A percentile compares a stretch with the other conserved stretches of the same genome.
These are phyloP conservation scores for Petunia secreta DNA, from an alignment of 257 asterid genomes.

Conservation along the genomic window DNA sequence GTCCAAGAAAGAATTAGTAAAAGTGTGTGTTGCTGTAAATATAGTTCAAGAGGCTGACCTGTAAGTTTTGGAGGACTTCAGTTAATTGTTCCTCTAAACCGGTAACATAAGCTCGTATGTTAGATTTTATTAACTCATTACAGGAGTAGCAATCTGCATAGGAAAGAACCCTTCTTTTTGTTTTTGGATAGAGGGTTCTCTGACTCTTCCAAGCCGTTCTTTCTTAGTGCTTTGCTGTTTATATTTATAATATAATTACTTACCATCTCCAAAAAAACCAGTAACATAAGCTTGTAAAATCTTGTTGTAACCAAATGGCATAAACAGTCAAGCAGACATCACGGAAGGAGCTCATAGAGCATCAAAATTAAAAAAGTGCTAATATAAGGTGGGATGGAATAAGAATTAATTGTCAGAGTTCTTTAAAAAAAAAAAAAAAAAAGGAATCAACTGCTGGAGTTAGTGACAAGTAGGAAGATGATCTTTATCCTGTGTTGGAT, in stretches of 20 bases:
- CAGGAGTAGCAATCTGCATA: too few relatives aligned
- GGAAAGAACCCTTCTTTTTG: too few relatives aligned
- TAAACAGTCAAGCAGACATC: not conserved
- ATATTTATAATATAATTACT: too few relatives aligned
- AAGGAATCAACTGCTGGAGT: too few relatives aligned
- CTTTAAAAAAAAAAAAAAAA: too few relatives aligned
- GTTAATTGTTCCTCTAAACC: not conserved
- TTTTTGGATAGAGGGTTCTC: too few relatives aligned
- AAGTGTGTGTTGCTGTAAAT: not conserved
- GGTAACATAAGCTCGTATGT: not conserved
- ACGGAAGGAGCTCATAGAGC: not conserved
- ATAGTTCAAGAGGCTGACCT: slow-evolving; percentile 11
- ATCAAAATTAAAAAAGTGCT: not conserved
- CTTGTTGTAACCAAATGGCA: not conserved
- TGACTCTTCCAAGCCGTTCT: too few relatives aligned
- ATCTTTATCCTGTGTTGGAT: not conserved
- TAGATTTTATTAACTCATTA: too few relatives aligned
- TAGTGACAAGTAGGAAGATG: not conserved
- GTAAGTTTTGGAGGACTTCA: not conserved
- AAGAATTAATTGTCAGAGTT: not conserved
- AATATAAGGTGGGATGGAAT: not conserved
- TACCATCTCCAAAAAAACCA: too few relatives aligned
- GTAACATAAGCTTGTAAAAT: not conserved
- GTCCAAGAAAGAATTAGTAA: too few relatives aligned
- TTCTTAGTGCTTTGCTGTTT: too few relatives aligned